Evolutionary conservation across 1,284 basidiomycete species (phyloP).

Genomic region (Pascua guehoae): DNA sequence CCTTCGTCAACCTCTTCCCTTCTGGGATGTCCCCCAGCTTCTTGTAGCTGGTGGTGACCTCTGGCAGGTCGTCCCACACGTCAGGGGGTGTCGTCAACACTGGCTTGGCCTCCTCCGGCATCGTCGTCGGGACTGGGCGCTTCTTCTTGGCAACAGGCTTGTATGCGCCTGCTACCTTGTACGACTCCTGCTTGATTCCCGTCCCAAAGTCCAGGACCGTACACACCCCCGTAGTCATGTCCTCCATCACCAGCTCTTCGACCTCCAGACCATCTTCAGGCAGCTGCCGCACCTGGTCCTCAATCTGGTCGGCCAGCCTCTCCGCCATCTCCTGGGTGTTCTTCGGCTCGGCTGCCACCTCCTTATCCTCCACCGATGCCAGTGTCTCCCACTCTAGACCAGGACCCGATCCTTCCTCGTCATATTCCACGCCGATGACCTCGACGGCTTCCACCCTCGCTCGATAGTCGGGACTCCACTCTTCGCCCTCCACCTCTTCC

Average conservation of each 20-base stretch:
- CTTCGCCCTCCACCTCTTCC: neutral
- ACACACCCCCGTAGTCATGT: neutral
- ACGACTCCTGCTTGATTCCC: too few species aligned
- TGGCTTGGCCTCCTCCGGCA: slow-evolving; percentile 4
- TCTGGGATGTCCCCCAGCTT: neutral
- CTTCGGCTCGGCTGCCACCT: neutral
- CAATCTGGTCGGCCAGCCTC: neutral
- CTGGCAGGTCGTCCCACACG: neutral
- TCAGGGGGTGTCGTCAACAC: neutral
- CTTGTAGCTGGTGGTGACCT: neutral
- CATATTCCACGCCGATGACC: neutral
- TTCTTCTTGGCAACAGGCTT: slow-evolving; percentile 13
- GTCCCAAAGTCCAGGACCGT: neutral
- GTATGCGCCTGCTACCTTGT: neutral
- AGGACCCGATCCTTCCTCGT: too few species aligned
- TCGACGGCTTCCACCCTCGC: neutral
- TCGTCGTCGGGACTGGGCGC: slow-evolving; percentile 5
- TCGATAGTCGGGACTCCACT: neutral
- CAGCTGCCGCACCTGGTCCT: neutral
- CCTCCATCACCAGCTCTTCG: neutral
- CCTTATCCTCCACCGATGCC: too few species aligned
- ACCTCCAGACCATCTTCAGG: neutral
- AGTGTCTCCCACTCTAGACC: too few species aligned
- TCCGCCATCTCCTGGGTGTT: neutral
- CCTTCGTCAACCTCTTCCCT: neutral